phyloP scores from a whole-genome alignment of 306 rosid genomes.

The Inga oerstediana region DNA sequence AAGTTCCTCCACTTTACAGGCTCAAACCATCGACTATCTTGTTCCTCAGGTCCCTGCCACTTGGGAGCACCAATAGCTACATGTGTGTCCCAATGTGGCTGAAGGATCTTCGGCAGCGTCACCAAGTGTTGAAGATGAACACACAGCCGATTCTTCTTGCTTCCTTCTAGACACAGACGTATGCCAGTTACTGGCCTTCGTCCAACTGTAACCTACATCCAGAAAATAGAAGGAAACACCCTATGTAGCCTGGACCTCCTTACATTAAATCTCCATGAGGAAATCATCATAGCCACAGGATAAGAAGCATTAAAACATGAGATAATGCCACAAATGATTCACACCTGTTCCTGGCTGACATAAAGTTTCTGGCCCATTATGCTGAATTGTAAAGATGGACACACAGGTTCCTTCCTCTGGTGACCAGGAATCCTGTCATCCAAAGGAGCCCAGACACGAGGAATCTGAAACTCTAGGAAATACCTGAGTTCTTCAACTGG shows the following conservation, averaged over 20 bases:
- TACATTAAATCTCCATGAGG: neutral
- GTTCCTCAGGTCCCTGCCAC: slow-evolving; percentile 90
- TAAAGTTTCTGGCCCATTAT: slow-evolving; percentile 94
- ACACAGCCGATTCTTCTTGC: slow-evolving; percentile 70
- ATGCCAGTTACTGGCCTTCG: slow-evolving; percentile 87
- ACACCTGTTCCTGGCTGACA: slow-evolving; percentile 93
- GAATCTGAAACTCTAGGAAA: slow-evolving; percentile 91
- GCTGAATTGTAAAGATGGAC: slow-evolving; percentile 94
- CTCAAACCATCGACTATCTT: slow-evolving; percentile 92
- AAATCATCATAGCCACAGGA: neutral
- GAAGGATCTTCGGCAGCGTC: slow-evolving; percentile 80
- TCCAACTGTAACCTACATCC: slow-evolving; percentile 78
- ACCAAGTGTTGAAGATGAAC: slow-evolving; percentile 82
- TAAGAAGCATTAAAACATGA: slow-evolving; percentile 16
- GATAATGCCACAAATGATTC: slow-evolving; percentile 14
- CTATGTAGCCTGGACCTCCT: neutral
- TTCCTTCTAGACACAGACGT: slow-evolving; percentile 74
- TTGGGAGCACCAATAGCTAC: slow-evolving; percentile 86
- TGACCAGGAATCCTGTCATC: slow-evolving; percentile 67
- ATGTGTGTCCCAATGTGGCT: slow-evolving; percentile 74
- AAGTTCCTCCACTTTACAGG: slow-evolving; percentile 86
- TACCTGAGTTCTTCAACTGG: slow-evolving; percentile 91
- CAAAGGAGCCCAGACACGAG: slow-evolving; percentile 84
- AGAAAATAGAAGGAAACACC: neutral
- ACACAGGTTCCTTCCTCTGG: slow-evolving; percentile 94